phyloP scores from a whole-genome alignment of 768 basidiomycete species.

The Wakefieldia striispora region DNA sequence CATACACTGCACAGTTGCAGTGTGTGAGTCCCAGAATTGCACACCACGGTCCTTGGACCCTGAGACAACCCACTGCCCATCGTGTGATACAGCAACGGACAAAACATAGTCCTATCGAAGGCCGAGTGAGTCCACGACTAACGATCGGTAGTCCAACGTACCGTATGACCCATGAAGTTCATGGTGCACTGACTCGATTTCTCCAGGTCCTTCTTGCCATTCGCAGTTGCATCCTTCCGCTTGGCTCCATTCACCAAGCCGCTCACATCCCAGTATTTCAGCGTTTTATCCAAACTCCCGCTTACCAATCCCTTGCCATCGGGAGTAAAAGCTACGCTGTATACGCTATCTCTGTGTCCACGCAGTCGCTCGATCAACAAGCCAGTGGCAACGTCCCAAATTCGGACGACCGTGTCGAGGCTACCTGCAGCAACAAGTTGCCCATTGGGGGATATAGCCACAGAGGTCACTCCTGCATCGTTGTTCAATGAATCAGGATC shows the following conservation, averaged over 20 bases:
- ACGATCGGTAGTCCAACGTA: slow-evolving; percentile 29
- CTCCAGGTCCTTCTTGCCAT: slow-evolving; percentile 50
- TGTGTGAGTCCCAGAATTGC: slow-evolving; percentile 86
- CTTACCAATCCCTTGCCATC: slow-evolving; percentile 88
- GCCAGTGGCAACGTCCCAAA: slow-evolving; percentile 74
- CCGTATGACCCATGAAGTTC: slow-evolving; percentile 89
- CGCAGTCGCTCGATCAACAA: slow-evolving; percentile 66
- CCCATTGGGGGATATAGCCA: slow-evolving; percentile 77
- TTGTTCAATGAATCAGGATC: slow-evolving; percentile 48
- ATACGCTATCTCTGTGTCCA: slow-evolving; percentile 84
- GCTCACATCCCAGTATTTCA: slow-evolving; percentile 82
- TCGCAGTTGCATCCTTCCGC: slow-evolving; percentile 36
- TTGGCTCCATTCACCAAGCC: slow-evolving; percentile 31
- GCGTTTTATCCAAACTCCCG: slow-evolving; percentile 85
- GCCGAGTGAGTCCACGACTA: background rate
- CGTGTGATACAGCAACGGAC: slow-evolving; percentile 79
- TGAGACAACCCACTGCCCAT: slow-evolving; percentile 93
- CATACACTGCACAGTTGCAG: slow-evolving; percentile 85
- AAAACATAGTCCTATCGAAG: slow-evolving; percentile 62
- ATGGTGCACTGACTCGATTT: slow-evolving; percentile 62
- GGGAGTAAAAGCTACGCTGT: slow-evolving; percentile 89
- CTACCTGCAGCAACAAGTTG: slow-evolving; percentile 63
- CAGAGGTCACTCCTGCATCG: slow-evolving; percentile 74
- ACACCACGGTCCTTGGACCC: slow-evolving; percentile 96
- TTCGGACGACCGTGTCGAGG: slow-evolving; percentile 73